phyloP scores from a whole-genome alignment of 1,284 basidiomycete species.

The Sparassis latifolia region DNA sequence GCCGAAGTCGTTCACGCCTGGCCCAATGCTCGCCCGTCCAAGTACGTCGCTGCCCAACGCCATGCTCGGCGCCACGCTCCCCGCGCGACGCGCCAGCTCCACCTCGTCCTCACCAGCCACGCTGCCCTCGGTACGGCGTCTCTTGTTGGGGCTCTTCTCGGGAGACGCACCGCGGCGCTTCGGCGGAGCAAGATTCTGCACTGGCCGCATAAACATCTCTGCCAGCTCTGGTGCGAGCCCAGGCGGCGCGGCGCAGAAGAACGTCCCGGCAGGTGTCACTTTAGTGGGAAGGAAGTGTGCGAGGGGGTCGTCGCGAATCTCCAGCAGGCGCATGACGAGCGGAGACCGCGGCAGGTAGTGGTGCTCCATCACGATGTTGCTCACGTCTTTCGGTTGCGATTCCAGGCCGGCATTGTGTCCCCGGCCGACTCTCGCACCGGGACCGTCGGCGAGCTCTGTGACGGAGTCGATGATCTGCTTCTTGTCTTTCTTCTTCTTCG shows the following conservation, averaged over 20 bases:
- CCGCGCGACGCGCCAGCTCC: slow-evolving; percentile 63
- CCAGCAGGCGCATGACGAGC: slow-evolving; percentile 73
- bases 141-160: slow-evolving; percentile 36
- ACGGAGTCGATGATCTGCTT: slow-evolving; percentile 80
- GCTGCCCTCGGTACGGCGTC: slow-evolving; percentile 45
- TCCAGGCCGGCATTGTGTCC: slow-evolving; percentile 51
- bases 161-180: slow-evolving; percentile 40
- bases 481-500: slow-evolving; percentile 51
- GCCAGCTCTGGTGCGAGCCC: slow-evolving; percentile 78
- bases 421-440: slow-evolving; percentile 47
- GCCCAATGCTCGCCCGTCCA: slow-evolving; percentile 30
- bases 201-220: slow-evolving; percentile 76
- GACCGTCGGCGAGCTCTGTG: slow-evolving; percentile 76
- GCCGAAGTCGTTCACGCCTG: slow-evolving; percentile 8
- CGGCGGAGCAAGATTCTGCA: slow-evolving; percentile 34
- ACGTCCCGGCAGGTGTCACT: slow-evolving; percentile 60
- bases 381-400: slow-evolving; percentile 58
- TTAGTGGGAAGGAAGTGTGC: slow-evolving; percentile 82
- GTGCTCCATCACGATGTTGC: slow-evolving; percentile 71
- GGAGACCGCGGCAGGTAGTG: slow-evolving; percentile 80
- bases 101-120: slow-evolving; percentile 33
- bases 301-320: slow-evolving; percentile 81
- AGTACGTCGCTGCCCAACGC: slow-evolving; percentile 47
- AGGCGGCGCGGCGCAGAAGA: slow-evolving; percentile 77
- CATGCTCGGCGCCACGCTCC: slow-evolving; percentile 52